Base-by-base conservation (phyloP, 768 basidiomycete genomes). In the Lanmaoa rubissima region DNA sequence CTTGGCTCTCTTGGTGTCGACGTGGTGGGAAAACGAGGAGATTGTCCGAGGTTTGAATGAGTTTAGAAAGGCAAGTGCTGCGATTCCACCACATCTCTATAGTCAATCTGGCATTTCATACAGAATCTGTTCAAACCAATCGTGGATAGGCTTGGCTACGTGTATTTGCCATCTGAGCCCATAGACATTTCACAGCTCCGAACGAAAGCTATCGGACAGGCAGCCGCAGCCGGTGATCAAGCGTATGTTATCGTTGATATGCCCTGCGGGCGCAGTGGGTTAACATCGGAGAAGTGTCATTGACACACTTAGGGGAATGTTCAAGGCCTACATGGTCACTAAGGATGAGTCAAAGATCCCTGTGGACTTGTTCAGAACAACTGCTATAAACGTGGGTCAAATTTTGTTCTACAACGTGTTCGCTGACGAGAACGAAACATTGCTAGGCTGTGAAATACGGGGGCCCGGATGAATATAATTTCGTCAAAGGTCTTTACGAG, bases 11-110 rank as follows among this genome's bases (percentile, higher is more conserved):
- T 71, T 97, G 32, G 68, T 76, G 11, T 80, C 78, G 8, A 82
- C 84, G 3, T 97, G 93, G 90, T 97, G 92, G 89, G 94, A 96
- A 71, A 75, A 92, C 65, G 75, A 72, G 35, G 78, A 74, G 31
- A 75, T 79, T 61, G 77, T 75, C 36, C 79, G 78, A 38, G 75
- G 78, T 46, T 66, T 95, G 47, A 77, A 89, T 56, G 79, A 73
- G 11, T 82, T 92, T 71, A 77, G 82, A 56, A 74, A 78, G 65
- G 89, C 87, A 67, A 53, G 82, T 69, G 10, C 11, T 21, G 40
- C n/a, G 38, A 54, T 57, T 48, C 26, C 28, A 48, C 35, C 12
- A 54, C 13, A 28, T 35, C 28, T 41, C 19, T 46, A 26, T 55
- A n/a, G 51, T 32, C 40, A 24, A 41, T 43, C 43, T 53, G 6